Percentiles rank a stretch among this genome's conserved stretches.
phyloP scores from a whole-genome alignment of 1,284 basidiomycete species.

The Clitocybe nebularis region DNA sequence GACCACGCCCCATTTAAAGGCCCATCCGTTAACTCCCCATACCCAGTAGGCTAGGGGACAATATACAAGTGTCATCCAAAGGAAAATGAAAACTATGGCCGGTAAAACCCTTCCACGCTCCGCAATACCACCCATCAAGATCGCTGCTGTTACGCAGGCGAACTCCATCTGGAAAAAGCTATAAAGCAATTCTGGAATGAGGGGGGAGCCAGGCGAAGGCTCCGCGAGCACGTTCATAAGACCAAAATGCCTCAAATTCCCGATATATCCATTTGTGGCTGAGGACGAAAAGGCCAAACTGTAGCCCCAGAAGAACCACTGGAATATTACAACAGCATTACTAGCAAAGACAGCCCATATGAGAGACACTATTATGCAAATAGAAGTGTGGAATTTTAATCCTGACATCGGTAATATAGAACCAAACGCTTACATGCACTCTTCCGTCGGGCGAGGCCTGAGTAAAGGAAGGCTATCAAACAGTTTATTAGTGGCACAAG shows the following conservation, averaged over 20 bases:
- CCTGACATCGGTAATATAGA: constrained; percentile 1
- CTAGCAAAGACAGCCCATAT: constrained; percentile 69
- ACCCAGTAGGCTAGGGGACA: constrained; percentile 59
- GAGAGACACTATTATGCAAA: constrained; percentile 42
- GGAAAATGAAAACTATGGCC: constrained; percentile 83
- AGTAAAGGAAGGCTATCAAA: constrained; percentile 75
- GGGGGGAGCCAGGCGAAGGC: constrained; percentile 72
- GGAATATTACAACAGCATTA: constrained; percentile 82
- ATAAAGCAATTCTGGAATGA: constrained; percentile 72
- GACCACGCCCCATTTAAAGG: constrained; percentile 84
- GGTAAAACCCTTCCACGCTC: constrained; percentile 88
- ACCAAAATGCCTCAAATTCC: constrained; percentile 72
- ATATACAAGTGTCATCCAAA: constrained; percentile 85
- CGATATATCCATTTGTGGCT: constrained; percentile 77
- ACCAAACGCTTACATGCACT: constrained; percentile 41
- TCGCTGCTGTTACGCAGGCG: constrained; percentile 73
- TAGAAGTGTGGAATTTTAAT: background rate
- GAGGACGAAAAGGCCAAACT: constrained; percentile 77
- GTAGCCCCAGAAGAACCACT: constrained; percentile 89
- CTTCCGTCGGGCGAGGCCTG: constrained; percentile 78
- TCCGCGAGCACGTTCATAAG: constrained; percentile 69
- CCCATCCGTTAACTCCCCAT: constrained; percentile 69
- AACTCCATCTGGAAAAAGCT: constrained; percentile 91
- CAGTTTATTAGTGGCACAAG: constrained; percentile 8
- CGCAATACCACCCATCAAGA: constrained; percentile 79